A percentile compares a stretch with the other conserved stretches of the same genome.
Conservation (phyloP, 257 asterid genomes). For the Lycium barbarum region DNA sequence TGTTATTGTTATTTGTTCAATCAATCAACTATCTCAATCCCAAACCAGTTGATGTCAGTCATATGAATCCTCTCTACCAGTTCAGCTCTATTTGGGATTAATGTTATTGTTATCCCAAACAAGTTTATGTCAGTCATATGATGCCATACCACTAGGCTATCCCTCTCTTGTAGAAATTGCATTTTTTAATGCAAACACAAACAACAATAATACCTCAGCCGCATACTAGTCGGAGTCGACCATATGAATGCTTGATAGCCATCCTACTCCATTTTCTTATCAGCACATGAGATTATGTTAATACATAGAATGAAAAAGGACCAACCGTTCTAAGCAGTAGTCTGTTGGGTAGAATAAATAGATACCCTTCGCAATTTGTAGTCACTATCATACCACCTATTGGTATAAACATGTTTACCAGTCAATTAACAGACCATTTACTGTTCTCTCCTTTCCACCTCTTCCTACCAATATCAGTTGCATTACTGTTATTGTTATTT, state of each 20-base stretch:
- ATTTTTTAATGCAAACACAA: no score
- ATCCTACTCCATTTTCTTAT: background rate
- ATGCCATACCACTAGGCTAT: no score
- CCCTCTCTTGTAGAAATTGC: no score
- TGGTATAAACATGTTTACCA: background rate
- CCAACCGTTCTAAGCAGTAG: background rate
- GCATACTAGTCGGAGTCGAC: background rate
- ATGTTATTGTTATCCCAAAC: no score
- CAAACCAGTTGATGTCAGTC: background rate
- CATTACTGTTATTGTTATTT: background rate
- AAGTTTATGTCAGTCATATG: no score
- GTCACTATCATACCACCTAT: background rate
- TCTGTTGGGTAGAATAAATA: background rate
- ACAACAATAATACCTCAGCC: no score
- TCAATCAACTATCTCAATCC: background rate
- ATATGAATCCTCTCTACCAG: background rate
- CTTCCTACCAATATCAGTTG: background rate
- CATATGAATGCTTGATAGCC: background rate
- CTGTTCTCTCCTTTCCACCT: conserved; percentile 4
- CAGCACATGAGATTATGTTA: background rate
- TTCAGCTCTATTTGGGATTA: background rate
- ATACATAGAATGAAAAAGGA: background rate
- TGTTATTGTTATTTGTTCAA: background rate
- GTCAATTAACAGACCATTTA: background rate
- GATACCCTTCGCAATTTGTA: background rate